Conservation (phyloP, 2,329 filamentous ascomycete genomes). For the Trichothecium roseum region DNA sequence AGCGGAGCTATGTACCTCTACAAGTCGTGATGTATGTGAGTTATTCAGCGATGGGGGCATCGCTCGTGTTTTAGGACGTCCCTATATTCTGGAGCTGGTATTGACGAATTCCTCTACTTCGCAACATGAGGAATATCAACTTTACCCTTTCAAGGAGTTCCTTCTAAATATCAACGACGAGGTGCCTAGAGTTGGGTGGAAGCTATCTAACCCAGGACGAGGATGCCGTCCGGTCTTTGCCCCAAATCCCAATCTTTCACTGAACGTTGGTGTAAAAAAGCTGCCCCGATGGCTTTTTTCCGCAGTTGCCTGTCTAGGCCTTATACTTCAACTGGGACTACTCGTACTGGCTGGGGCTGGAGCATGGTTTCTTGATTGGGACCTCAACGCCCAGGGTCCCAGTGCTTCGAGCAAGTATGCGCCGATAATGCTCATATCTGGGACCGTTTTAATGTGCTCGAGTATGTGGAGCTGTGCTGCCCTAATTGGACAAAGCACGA, state of each 20-base stretch:
- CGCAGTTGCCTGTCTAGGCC: conserved; percentile 1
- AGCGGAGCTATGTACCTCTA: conserved; percentile 28
- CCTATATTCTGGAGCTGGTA: conserved; percentile 10
- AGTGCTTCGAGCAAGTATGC: conserved; percentile 6
- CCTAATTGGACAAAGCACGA: conserved; percentile 10
- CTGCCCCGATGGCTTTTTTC: background rate
- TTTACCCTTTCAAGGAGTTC: no score
- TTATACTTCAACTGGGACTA: conserved; percentile 8
- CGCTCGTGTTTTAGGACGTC: conserved; percentile 19
- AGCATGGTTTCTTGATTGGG: conserved; percentile 7
- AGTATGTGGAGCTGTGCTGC: conserved; percentile 13
- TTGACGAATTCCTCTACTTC: no score
- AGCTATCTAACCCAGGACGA: no score
- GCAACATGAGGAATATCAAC: no score
- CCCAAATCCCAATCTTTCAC: conserved; percentile 3
- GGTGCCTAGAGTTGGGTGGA: no score
- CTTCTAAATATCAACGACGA: no score
- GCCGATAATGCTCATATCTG: conserved; percentile 10
- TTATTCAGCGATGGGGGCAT: conserved; percentile 21
- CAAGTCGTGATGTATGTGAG: conserved; percentile 26
- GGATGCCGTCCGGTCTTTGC: conserved; percentile 14
- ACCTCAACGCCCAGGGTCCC: conserved; percentile 1
- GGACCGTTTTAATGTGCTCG: conserved; percentile 8
- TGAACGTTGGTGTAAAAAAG: conserved; percentile 2
- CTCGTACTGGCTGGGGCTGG: conserved; percentile 9